Evolutionary conservation across 2,329 filamentous ascomycete species (phyloP).

Genomic region (Pseudogymnoascus sp.): DNA sequence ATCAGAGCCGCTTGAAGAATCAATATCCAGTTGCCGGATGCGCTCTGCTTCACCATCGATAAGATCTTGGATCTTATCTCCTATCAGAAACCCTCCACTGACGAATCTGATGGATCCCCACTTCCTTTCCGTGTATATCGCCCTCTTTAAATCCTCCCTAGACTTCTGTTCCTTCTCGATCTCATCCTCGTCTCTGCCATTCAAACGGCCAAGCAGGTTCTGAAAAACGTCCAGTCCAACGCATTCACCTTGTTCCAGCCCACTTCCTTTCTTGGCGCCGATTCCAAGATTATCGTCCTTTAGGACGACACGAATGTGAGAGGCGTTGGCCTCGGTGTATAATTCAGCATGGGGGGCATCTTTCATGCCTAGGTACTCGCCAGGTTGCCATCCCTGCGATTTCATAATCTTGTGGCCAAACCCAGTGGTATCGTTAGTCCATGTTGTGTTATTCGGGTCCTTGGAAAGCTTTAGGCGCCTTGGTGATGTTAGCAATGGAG

Average conservation of each 20-base stretch:
- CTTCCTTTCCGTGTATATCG: constrained; percentile 64
- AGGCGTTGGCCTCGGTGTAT: constrained; percentile 72
- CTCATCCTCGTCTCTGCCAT: constrained; percentile 72
- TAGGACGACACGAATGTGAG: constrained; percentile 74
- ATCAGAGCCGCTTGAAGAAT: constrained; percentile 13
- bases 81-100: constrained; percentile 64
- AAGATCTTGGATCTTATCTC: constrained; percentile 45
- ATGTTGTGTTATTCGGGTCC: constrained; percentile 94
- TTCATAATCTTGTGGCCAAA: constrained; percentile 89
- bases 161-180: constrained; percentile 62
- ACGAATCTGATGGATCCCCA: constrained; percentile 82
- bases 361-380: constrained; percentile 70
- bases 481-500: constrained; percentile 12
- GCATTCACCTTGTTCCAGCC: constrained; percentile 57
- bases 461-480: constrained; percentile 60
- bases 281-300: constrained; percentile 90
- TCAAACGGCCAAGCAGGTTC: constrained; percentile 76
- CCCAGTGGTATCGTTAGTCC: constrained; percentile 70
- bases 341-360: constrained; percentile 66
- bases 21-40: constrained; percentile 21
- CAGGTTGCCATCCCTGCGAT: constrained; percentile 84
- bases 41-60: constrained; percentile 31
- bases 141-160: constrained; percentile 62
- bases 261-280: constrained; percentile 68
- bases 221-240: constrained; percentile 84